These are phyloP conservation scores for Globisporangium cylindrosporum DNA, from an alignment of 352 stramenopile species.

Conservation along the genomic window DNA sequence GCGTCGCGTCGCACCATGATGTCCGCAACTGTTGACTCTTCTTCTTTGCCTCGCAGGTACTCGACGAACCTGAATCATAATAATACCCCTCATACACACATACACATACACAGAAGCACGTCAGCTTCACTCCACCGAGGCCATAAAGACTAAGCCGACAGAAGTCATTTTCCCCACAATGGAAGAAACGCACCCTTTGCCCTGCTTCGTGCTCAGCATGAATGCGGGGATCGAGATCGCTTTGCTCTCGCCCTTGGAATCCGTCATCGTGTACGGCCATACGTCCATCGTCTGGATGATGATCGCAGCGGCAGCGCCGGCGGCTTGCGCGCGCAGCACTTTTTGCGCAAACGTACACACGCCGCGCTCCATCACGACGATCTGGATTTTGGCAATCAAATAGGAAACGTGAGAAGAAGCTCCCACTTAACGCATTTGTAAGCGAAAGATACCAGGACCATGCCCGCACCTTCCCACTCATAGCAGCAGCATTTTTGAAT, in stretches of 20 bases:
- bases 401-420: neutral
- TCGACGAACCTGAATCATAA: conserved; percentile 44
- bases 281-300: conserved; percentile 73
- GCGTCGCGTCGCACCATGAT: conserved; percentile 65
- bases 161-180: neutral
- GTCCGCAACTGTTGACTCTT: conserved; percentile 28
- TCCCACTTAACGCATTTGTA: no score
- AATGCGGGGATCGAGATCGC: conserved; percentile 64
- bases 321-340: conserved; percentile 55
- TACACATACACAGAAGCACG: no score
- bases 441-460: no score
- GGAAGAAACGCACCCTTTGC: conserved; percentile 38
- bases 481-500: conserved; percentile 35
- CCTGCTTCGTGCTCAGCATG: conserved; percentile 76
- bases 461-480: conserved; percentile 43
- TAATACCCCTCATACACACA: no score
- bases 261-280: conserved; percentile 85
- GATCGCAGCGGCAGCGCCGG: conserved; percentile 52
- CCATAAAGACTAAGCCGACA: neutral
- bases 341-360: conserved; percentile 76
- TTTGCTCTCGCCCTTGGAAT: conserved; percentile 64
- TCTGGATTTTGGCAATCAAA: conserved; percentile 20
- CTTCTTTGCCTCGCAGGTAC: conserved; percentile 37
- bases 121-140: neutral
- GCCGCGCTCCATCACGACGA: conserved; percentile 71